Base-by-base conservation (phyloP, 768 basidiomycete genomes). In the Russula vinacea region DNA sequence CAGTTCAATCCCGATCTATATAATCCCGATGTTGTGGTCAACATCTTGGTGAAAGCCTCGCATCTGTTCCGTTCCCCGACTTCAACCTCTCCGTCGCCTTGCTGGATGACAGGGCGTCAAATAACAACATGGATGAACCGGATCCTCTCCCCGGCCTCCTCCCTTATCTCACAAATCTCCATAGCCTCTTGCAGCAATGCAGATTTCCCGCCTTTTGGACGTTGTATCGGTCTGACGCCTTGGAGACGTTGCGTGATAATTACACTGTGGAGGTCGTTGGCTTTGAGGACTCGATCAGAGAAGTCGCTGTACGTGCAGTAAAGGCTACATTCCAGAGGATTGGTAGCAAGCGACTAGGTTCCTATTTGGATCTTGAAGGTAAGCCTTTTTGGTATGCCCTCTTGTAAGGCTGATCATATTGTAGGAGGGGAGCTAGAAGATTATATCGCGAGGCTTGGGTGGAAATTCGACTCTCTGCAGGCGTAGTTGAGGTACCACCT, bases 1-100 rank as follows among this genome's bases (percentile, higher is more conserved):
- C 95, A 98, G 74, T 98, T 98, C 78, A 98, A 98, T 78, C 84
- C 92, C 39, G 88, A 92, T 73, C 83, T 96, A 29, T 90, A 91
- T 76, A 96, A 96, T 76, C 85, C 92, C 2, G 93, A 96, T 73
- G 90, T 95, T 24, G 90, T 94, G 69, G 82, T 95, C 74, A 92
- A 97, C 78, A 91, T 98, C 75, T 90, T 99, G 73, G 83, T 95
- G 74, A 95, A 95, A 79, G 83, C 94, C 82, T 97, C 62, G 87
- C 91, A 45, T 85, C 91, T 1, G 81, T 88, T 55, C 92, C 94
- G 39, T 82, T 88, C 51, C 91, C 95, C 62, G 96, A 99, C 74
- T 99, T 96, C 79, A 89, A 91, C 71, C 89, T 98, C 67, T 95
- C 91, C 71, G 84, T 96, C 69, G 91, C 95, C 54, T 83, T 99